Conservation (phyloP, 352 stramenopile genomes). For the Thalassiosira ordinaria region DNA sequence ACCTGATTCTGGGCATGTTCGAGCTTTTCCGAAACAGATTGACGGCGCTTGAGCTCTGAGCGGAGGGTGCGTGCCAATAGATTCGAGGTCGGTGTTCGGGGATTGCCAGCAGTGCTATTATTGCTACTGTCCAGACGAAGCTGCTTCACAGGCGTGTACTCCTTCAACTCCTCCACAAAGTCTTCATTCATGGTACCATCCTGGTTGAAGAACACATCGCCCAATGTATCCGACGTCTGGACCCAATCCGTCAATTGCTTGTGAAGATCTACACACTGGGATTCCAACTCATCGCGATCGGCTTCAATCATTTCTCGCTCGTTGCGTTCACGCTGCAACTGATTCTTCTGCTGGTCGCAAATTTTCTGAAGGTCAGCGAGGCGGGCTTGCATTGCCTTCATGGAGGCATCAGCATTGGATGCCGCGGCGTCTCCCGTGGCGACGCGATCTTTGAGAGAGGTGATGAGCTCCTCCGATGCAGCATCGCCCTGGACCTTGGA, state of each 20-base stretch:
- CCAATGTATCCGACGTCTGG: conserved; percentile 25
- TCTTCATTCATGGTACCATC: conserved; percentile 31
- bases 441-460: conserved; percentile 41
- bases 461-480: conserved; percentile 42
- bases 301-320: conserved; percentile 54
- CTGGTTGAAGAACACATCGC: conserved; percentile 30
- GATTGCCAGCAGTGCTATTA: conserved; percentile 22
- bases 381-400: conserved; percentile 34
- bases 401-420: conserved; percentile 19
- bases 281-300: conserved; percentile 52
- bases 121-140: conserved; percentile 26
- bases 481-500: conserved; percentile 27
- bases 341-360: conserved; percentile 36
- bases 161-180: conserved; percentile 30
- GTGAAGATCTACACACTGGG: conserved; percentile 37
- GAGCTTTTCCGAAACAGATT: conserved; percentile 34
- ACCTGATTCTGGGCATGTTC: conserved; percentile 42
- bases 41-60: conserved; percentile 56
- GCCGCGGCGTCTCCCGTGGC: conserved; percentile 1
- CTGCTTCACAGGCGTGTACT: conserved; percentile 41
- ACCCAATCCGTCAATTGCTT: conserved; percentile 38
- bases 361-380: conserved; percentile 48
- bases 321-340: conserved; percentile 40
- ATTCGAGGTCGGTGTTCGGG: conserved; percentile 53
- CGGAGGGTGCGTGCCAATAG: conserved; percentile 63